Conservation (phyloP, 257 asterid genomes). For the Rehmannia glutinosa region DNA sequence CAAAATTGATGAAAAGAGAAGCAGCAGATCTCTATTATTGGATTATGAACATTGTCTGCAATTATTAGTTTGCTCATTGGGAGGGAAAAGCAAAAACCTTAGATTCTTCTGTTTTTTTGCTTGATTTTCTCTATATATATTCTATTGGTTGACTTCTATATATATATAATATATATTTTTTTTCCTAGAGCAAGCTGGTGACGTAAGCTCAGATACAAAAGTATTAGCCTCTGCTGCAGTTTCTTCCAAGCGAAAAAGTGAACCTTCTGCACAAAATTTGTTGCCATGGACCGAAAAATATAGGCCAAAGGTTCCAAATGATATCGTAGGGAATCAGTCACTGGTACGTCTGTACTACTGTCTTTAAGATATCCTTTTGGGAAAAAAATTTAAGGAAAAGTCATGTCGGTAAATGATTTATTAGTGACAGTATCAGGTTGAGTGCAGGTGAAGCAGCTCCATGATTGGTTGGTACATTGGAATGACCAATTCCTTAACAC, state of each 20-base stretch:
- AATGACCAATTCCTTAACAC: conserved; percentile 62
- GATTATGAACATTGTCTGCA: too few species aligned
- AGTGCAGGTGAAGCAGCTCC: conserved; percentile 93
- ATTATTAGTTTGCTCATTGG: too few species aligned
- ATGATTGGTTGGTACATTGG: conserved; percentile 88
- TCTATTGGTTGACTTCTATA: not conserved
- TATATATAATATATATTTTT: not conserved
- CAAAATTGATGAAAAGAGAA: not conserved
- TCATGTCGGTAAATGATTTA: conserved; percentile 7
- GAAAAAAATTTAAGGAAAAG: conserved; percentile 3
- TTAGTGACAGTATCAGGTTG: conserved; percentile 21
- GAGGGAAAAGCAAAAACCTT: too few species aligned
- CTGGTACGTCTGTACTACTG: conserved; percentile 49
- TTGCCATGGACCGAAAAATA: conserved; percentile 93
- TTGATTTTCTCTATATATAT: not conserved
- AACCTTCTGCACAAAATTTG: conserved; percentile 31
- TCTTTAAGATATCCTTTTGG: conserved; percentile 19
- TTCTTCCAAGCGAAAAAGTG: conserved; percentile 41
- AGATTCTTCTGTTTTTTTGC: not conserved
- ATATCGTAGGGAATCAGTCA: conserved; percentile 87
- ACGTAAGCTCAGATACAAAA: conserved; percentile 35
- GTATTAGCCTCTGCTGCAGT: conserved; percentile 32
- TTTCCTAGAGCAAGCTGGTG: conserved; percentile 37
- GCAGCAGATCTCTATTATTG: too few species aligned
- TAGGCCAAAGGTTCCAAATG: conserved; percentile 71